phyloP scores from a whole-genome alignment of 768 basidiomycete genomes.

The Trametes meyenii region DNA sequence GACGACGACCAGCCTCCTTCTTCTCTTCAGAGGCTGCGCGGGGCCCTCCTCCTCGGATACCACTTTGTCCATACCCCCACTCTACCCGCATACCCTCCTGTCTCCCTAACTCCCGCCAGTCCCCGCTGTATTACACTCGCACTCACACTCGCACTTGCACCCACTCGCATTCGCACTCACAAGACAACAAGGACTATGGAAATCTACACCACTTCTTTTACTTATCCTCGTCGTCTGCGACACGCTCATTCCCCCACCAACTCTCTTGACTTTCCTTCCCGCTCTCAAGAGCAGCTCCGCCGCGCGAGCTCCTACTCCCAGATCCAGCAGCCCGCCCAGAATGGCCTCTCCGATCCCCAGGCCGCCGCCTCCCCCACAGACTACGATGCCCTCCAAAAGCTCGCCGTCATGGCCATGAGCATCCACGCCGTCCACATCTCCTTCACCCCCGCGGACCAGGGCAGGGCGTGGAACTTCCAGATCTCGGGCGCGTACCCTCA shows the following conservation, averaged over 20 bases:
- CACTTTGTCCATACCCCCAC: slow-evolving; percentile 40
- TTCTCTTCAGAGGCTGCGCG: slow-evolving; percentile 35
- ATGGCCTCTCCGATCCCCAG: slow-evolving; percentile 35
- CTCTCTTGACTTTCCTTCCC: slow-evolving; percentile 61
- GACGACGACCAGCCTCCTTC: slow-evolving; percentile 33
- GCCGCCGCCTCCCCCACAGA: slow-evolving; percentile 47
- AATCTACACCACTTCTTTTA: slow-evolving; percentile 93
- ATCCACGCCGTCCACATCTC: slow-evolving; percentile 84
- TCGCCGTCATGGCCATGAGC: slow-evolving; percentile 73
- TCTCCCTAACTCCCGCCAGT: slow-evolving; percentile 33
- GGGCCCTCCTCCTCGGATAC: slow-evolving; percentile 35
- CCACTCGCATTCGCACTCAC: slow-evolving; percentile 7
- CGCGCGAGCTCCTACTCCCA: slow-evolving; percentile 40
- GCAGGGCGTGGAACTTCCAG: slow-evolving; percentile 84
- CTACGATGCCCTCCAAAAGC: slow-evolving; percentile 76
- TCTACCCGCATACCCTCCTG: slow-evolving; percentile 36
- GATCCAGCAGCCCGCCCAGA: slow-evolving; percentile 37
- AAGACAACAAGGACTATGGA: slow-evolving; percentile 61
- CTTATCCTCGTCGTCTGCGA: slow-evolving; percentile 82
- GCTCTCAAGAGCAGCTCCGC: slow-evolving; percentile 44
- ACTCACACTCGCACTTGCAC: slow-evolving; percentile 10
- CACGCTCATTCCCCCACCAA: slow-evolving; percentile 64
- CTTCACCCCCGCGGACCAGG: slow-evolving; percentile 72
- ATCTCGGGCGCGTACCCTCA: slow-evolving; percentile 91
- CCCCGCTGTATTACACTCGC: slow-evolving; percentile 33